Evolutionary conservation across 305 asterid species (phyloP), one percentile per base, ranked within the genome.

Genomic region (Vinca major): DNA sequence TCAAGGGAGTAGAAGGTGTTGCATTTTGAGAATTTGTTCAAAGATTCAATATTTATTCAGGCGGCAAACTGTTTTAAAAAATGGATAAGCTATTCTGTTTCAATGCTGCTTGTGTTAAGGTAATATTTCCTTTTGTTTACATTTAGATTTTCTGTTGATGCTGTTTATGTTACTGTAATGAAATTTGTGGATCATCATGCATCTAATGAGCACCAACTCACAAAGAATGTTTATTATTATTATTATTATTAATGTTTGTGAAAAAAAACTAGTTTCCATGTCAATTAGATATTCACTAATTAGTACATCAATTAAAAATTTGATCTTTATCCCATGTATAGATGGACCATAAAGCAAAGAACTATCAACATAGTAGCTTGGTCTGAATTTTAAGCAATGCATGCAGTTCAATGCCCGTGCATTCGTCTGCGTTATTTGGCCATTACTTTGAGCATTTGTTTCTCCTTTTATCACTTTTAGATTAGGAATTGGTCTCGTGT

Each of bases 41-140:
- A 73, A 65, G 66, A 44, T 58, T 52, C 43, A 45, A 51, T 41
- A 64, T 71, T 65, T 44, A 36, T 39, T 43, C 70, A 51, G 51
- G 60, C 57, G 41, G 58, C 69, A 55, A 69, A 72, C 48, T 53
- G 19, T 53, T 66, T 14, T 26, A 26, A 26, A 26, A 26, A 71
- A 82, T 82, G 83, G 80, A 64, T 41, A 82, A 77, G 47, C 58
- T 76, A 17, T 48, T 72, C 14, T 80, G 82, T 66, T 79, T 79
- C 73, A 66, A 54, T 74, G 78, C 68, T 67, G 43, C 70, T 70
- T 80, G 77, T 52, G 20, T 64, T 56, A 64, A 74, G 86, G 86
- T 82, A 79, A 70, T 39, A 61, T 45, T 62, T 53, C 60, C 19
- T 5, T 45, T 53, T 66, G 17, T 9, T 49, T 62, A 41, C 61